Base-by-base conservation (phyloP, 2,329 filamentous ascomycete species). In the Fusarium siculi region DNA sequence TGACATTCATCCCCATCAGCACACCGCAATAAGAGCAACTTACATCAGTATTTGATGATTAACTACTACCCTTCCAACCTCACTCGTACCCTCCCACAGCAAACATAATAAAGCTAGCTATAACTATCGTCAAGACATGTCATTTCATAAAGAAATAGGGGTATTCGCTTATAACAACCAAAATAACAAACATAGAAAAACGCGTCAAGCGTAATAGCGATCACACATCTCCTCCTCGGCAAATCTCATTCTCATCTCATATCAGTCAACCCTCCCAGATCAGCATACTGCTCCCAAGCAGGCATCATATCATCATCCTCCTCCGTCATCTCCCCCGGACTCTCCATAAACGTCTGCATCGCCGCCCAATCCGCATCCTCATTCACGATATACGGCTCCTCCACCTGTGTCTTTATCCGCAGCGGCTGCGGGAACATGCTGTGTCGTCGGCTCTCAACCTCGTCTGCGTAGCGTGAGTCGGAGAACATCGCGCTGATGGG, bases 221-320 rank as follows among this genome's bases (percentile, higher is more conserved):
- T 6, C 28, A 40, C 19, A 36, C 50, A 25, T 47, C 19, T 25
- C 25, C 53, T 37, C 18, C 53, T 40, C 25, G 12, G n/a, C 30
- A 52, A 7, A 10, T 34, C 32, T 81, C 74, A 50, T 32, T 28
- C 32, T 81, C 74, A 83, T 47, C 75, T 75, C 72, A 82, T 77
- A 66, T 82, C 81, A 4, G 81, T 86, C 52, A 86, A 73, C 0
- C 85, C 85, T 39, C 85, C 85, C 8, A 87, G 75, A 18, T 85
- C 84, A 34, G 81, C 79, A 67, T 85, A 87, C 75, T 86, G 84
- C 70, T 84, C 85, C 85, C 84, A 87, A 9, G 82, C 82, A 7
- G 82, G 79, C 63, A 80, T 74, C 36, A 74, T 75, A 25, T 76
- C 73, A 37, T 75, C 75, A 25, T 76, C 75, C 15, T 56, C 68